Conservation (phyloP, 371 early-diverging fungal genomes). For the Mucor velutinosus region DNA sequence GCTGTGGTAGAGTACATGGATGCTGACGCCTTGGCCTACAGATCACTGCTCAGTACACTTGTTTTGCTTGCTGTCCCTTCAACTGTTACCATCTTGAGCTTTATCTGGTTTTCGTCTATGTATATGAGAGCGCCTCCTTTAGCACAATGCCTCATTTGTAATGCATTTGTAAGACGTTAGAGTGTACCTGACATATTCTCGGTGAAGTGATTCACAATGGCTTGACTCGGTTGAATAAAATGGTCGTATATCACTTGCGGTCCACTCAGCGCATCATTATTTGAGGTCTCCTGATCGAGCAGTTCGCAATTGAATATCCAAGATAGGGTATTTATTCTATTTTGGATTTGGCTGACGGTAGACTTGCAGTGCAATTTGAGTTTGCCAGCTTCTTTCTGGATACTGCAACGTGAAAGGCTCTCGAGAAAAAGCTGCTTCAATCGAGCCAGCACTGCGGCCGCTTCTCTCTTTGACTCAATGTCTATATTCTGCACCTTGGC, state of each 20-base stretch:
- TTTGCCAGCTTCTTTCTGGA: neutral
- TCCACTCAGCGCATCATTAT: neutral
- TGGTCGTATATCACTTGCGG: constrained; percentile 14
- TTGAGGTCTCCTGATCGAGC: constrained; percentile 7
- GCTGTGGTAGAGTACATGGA: constrained; percentile 5
- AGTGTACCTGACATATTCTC: constrained; percentile 9
- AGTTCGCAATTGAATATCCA: constrained; percentile 20
- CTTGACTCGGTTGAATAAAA: constrained; percentile 15
- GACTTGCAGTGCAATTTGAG: neutral
- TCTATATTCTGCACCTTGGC: constrained; percentile 7
- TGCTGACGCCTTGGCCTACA: neutral
- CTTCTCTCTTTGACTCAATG: constrained; percentile 14
- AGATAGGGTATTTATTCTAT: constrained; percentile 1
- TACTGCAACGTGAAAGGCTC: neutral
- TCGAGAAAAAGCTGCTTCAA: neutral
- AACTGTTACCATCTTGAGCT: constrained; percentile 1
- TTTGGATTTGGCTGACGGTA: neutral
- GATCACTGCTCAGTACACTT: neutral
- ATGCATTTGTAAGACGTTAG: neutral
- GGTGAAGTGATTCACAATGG: constrained; percentile 13
- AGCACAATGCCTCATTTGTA: neutral
- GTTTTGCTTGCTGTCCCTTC: too few species aligned
- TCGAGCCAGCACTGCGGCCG: neutral
- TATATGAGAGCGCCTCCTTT: neutral
- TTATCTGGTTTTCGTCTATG: neutral